Conservation (phyloP, 2,329 filamentous ascomycete genomes). For the Pseudogymnoascus sp. region DNA sequence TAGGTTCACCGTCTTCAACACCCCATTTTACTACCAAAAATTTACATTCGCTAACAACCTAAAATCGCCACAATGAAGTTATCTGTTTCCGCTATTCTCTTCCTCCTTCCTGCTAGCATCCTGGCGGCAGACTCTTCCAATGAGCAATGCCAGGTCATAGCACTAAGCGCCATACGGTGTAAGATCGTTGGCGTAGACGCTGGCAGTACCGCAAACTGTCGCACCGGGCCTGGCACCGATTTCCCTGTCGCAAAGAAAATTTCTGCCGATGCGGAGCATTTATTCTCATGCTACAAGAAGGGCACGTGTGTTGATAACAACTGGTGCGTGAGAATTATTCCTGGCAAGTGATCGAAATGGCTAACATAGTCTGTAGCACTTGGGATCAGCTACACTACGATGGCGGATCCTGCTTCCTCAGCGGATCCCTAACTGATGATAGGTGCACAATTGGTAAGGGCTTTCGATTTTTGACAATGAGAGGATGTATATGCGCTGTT, state of each 20-base stretch:
- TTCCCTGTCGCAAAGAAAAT: not conserved
- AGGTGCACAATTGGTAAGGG: not conserved
- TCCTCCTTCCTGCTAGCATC: not conserved
- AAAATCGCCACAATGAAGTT: not conserved
- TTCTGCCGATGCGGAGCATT: not conserved
- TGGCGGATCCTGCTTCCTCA: slow-evolving; percentile 1
- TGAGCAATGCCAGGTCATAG: not conserved
- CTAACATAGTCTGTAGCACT: not conserved
- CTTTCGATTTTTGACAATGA: not conserved
- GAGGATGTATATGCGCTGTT: not conserved
- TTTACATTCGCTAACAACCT: not conserved
- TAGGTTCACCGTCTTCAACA: not conserved
- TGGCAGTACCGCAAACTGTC: not conserved
- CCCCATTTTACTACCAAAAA: not conserved
- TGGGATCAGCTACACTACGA: slow-evolving; percentile 1
- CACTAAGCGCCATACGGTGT: not conserved
- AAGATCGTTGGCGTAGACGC: not conserved
- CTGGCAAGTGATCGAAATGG: not conserved
- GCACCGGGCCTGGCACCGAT: not conserved
- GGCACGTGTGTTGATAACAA: not conserved
- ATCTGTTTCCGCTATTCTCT: not conserved
- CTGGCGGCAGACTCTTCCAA: not conserved
- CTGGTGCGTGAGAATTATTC: not conserved
- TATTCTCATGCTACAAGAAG: slow-evolving; percentile 4
- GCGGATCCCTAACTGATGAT: not conserved